These are phyloP conservation scores for Carex parvula DNA, from an alignment of 176 grass and related monocot genomes.

Conservation along the genomic window DNA sequence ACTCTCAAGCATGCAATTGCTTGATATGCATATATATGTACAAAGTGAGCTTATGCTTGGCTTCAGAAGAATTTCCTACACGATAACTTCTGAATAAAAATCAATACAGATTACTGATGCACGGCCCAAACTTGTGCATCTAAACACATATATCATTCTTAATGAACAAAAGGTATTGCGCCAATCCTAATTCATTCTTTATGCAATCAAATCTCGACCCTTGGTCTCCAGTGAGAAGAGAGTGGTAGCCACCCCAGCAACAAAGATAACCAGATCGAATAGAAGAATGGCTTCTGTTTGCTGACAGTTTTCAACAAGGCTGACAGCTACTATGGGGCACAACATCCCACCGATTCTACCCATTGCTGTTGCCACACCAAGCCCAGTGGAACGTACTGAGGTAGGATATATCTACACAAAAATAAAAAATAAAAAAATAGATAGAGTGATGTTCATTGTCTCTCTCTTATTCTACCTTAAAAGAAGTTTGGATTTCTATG, in stretches of 20 bases:
- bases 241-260: slow-evolving; percentile 44
- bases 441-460: background rate
- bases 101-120: background rate
- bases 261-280: slow-evolving; percentile 51
- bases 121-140: background rate
- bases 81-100: background rate
- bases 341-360: slow-evolving; percentile 67
- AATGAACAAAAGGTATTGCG: background rate
- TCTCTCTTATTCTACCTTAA: background rate
- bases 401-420: slow-evolving; percentile 61
- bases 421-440: background rate
- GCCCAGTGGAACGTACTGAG: slow-evolving; percentile 51
- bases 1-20: background rate
- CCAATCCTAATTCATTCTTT: background rate
- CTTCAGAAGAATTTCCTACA: background rate
- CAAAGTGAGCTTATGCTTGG: background rate
- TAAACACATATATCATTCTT: background rate
- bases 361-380: slow-evolving; percentile 49
- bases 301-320: slow-evolving; percentile 53
- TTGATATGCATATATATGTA: background rate
- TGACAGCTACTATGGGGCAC: slow-evolving; percentile 58
- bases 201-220: slow-evolving; percentile 32
- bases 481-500: background rate
- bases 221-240: slow-evolving; percentile 74
- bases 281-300: slow-evolving; percentile 57